Evolutionary conservation across 2,329 filamentous ascomycete species (phyloP), one percentile per base, ranked within the genome.

Genomic region (Leptosphaerulina australis): DNA sequence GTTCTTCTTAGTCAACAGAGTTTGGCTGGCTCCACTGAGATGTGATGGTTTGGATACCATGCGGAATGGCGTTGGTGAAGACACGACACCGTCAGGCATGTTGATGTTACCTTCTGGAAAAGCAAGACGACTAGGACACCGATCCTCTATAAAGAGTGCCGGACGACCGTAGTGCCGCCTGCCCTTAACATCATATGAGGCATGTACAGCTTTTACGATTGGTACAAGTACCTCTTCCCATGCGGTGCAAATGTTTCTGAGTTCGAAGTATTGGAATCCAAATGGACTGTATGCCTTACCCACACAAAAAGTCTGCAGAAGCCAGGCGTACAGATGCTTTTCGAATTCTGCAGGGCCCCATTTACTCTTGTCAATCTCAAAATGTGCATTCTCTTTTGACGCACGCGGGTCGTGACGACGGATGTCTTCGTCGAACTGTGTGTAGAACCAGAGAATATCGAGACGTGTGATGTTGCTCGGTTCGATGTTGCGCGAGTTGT

Each of bases 401-500:
- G 52, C 55, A 20, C 55, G 58, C 8, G 64, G 52, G 25, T 71
- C 65, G 37, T 68, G 65, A 6, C 69, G 65, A 15, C 56, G 35
- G 15, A 51, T 18, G 3, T 60, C 66, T 26, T 70, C 59, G 24
- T 69, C 61, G 44, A 60, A 71, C 8, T 61, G 58, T 6, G 65
- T 71, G 45, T 72, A 72, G 43, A 63, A 70, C 59, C 57, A 67
- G 9, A 72, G 36, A 8, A 72, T 52, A 9, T 65, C 66, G 3
- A 43, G 39, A 15, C 61, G 61, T 4, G 55, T 55, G 21, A 71
- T 56, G 3, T 44, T 43, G 2, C 57, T 61, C 3, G 54, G 24
- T 26, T 56, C 55, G 2, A 47, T 44, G 18, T 53, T 44, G 9
- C 45, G 49, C 10, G 56, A 37, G 3, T 56, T 45, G 14, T 57